Percentiles rank a stretch among this genome's conserved stretches.
Evolutionary conservation across 495 filamentous ascomycete genomes (phyloP).

Genomic region (Corynascus novoguineensis): DNA sequence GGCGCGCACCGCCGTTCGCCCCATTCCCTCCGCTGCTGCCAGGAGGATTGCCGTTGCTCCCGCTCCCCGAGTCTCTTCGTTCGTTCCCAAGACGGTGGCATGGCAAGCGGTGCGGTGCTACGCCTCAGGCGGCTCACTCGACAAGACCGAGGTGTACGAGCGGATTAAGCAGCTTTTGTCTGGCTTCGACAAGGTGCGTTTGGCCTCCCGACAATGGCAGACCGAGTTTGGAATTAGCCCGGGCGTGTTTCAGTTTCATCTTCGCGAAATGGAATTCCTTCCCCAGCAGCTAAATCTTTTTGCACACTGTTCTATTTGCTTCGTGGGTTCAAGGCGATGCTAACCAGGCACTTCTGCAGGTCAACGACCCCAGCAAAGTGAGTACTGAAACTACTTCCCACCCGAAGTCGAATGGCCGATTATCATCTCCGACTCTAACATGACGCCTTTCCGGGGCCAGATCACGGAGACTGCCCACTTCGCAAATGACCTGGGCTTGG

Average conservation of each 20-base stretch:
- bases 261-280: neutral
- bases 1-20: conserved; percentile 49
- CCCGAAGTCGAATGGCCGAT: neutral
- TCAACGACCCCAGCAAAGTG: conserved; percentile 72
- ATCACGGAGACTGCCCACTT: conserved; percentile 80
- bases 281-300: no score
- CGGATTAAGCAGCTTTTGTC: conserved; percentile 88
- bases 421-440: conserved; percentile 2
- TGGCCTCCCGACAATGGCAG: conserved; percentile 4
- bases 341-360: conserved; percentile 40
- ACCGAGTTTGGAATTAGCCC: neutral
- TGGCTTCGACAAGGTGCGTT: conserved; percentile 92
- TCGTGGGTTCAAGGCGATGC: neutral
- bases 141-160: conserved; percentile 79
- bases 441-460: conserved; percentile 42
- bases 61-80: conserved; percentile 32
- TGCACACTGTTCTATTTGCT: neutral
- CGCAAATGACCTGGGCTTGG: conserved; percentile 88
- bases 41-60: conserved; percentile 47
- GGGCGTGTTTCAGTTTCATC: neutral
- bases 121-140: conserved; percentile 70
- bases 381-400: conserved; percentile 22
- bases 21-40: conserved; percentile 53
- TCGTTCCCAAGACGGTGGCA: conserved; percentile 45
- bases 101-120: conserved; percentile 71